Percentiles rank a stretch among this genome's conserved stretches.
Evolutionary conservation across 202 grass and related monocot species (phyloP).

Genomic region (Setaria viridis): DNA sequence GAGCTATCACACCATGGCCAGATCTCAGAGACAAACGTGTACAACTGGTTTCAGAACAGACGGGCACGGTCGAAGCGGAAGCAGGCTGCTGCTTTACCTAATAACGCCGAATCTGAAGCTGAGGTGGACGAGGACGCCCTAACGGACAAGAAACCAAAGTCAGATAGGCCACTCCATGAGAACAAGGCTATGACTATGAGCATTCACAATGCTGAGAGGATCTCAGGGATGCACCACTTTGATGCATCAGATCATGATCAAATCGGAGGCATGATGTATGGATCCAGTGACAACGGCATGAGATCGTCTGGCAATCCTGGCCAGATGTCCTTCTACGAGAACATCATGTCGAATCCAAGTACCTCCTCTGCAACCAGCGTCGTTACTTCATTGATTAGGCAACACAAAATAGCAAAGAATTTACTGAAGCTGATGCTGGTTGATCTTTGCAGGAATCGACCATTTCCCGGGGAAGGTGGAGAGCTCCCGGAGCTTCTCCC

Average conservation of each 20-base stretch:
- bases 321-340: slow-evolving; percentile 88
- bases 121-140: slow-evolving; percentile 86
- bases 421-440: neutral
- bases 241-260: slow-evolving; percentile 46
- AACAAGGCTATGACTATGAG: slow-evolving; percentile 30
- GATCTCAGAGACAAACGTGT: slow-evolving; percentile 96
- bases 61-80: slow-evolving; percentile 92
- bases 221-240: slow-evolving; percentile 58
- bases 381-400: neutral
- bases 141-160: slow-evolving; percentile 82
- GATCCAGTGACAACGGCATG: slow-evolving; percentile 54
- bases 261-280: slow-evolving; percentile 55
- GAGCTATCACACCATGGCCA: slow-evolving; percentile 95
- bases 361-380: slow-evolving; percentile 24
- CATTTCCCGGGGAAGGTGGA: slow-evolving; percentile 80
- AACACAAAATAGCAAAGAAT: neutral
- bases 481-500: slow-evolving; percentile 61
- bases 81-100: slow-evolving; percentile 72
- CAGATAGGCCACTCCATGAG: slow-evolving; percentile 53
- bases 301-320: slow-evolving; percentile 63
- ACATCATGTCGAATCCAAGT: slow-evolving; percentile 75
- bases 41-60: slow-evolving; percentile 99
- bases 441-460: slow-evolving; percentile 68
- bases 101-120: slow-evolving; percentile 76
- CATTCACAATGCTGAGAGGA: slow-evolving; percentile 49